phyloP scores from a whole-genome alignment of 371 early-diverging fungal genomes.

The Nematocida displodere region DNA sequence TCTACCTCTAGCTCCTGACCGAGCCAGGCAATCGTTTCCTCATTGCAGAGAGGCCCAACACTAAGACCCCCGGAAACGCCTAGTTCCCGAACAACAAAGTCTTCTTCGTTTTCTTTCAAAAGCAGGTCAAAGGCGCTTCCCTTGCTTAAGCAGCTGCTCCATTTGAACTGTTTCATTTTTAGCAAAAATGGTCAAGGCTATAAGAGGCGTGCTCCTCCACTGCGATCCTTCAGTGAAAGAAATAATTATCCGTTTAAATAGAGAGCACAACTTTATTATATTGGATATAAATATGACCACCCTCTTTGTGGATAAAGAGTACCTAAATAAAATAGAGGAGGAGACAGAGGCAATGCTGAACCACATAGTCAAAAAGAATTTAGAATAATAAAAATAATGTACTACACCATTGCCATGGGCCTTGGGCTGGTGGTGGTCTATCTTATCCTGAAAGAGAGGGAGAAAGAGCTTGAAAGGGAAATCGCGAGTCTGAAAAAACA shows the following conservation, averaged over 20 bases:
- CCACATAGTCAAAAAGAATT: constrained; percentile 48
- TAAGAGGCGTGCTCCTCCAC: constrained; percentile 61
- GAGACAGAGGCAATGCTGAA: constrained; percentile 59
- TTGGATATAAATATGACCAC: constrained; percentile 61
- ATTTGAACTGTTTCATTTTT: constrained; percentile 44
- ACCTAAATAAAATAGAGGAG: constrained; percentile 51
- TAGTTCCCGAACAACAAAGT: constrained; percentile 63
- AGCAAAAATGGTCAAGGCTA: constrained; percentile 62
- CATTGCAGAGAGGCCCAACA: neutral
- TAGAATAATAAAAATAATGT: constrained; percentile 18
- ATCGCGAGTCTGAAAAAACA: neutral
- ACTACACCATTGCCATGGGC: neutral
- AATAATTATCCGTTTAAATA: constrained; percentile 59
- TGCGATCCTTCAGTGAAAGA: constrained; percentile 65
- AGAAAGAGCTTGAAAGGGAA: neutral
- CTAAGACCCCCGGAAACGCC: neutral
- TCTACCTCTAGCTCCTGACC: neutral
- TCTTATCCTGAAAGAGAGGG: neutral
- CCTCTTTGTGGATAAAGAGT: constrained; percentile 61
- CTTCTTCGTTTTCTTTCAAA: constrained; percentile 54
- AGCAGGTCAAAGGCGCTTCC: neutral
- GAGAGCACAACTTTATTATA: constrained; percentile 63
- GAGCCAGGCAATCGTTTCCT: neutral
- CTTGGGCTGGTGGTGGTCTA: neutral
- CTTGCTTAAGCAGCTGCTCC: constrained; percentile 16